Conservation (phyloP, 1,139 yeast species). For the Yamadazyma spencermartinsiae region DNA sequence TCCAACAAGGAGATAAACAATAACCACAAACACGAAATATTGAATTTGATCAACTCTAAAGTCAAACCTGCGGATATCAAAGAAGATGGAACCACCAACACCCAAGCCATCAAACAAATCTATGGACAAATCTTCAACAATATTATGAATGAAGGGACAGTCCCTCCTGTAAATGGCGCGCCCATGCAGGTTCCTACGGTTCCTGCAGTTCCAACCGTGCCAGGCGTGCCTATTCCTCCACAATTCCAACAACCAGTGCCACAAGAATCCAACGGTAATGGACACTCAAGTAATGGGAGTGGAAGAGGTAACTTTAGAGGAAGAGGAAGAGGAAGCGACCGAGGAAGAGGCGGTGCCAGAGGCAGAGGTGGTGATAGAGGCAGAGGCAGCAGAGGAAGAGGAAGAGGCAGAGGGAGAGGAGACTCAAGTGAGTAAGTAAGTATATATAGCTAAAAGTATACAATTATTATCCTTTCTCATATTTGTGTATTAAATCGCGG, state of each 20-base stretch:
- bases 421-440: not conserved
- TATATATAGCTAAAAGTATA: not conserved
- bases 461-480: no score
- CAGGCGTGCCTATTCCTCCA: no score
- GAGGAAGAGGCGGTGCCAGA: constrained; percentile 19
- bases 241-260: constrained; percentile 25
- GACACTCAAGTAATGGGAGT: constrained; percentile 14
- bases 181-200: no score
- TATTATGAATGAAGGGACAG: constrained; percentile 45
- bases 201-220: not conserved
- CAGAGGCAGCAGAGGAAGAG: constrained; percentile 15
- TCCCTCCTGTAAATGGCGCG: constrained; percentile 14
- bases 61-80: constrained; percentile 16
- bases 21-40: constrained; percentile 32
- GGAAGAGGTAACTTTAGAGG: constrained; percentile 24
- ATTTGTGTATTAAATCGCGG: no score
- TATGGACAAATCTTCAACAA: constrained; percentile 50
- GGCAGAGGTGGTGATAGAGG: constrained; percentile 31
- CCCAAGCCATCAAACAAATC: constrained; percentile 47
- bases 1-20: constrained; percentile 12
- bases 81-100: constrained; percentile 21
- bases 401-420: constrained; percentile 6
- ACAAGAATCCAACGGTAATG: constrained; percentile 3
- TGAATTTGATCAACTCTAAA: constrained; percentile 20
- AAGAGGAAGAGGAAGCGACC: constrained; percentile 19